These are phyloP conservation scores for Acanthamoeba healyi DNA, from an alignment of 208 protist genomes.

Conservation along the genomic window DNA sequence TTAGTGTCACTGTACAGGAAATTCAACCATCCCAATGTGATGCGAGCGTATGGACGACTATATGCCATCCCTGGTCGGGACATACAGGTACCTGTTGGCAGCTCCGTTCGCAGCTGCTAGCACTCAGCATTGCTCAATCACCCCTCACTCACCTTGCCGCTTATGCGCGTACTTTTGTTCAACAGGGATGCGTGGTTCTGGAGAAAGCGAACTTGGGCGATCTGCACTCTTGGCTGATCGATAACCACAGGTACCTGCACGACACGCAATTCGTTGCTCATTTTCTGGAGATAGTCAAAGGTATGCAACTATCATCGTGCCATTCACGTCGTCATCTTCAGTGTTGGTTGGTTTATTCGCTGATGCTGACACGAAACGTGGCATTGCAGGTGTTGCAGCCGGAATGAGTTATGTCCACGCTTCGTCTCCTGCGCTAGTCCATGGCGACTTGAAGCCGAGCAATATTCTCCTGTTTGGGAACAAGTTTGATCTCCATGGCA, in stretches of 20 bases:
- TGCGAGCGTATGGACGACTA: neutral
- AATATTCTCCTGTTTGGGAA: constrained; percentile 54
- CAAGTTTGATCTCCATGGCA: constrained; percentile 18
- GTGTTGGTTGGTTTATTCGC: no score
- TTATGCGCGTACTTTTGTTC: neutral
- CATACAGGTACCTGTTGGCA: constrained; percentile 33
- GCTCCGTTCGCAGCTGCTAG: no score
- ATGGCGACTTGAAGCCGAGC: constrained; percentile 33
- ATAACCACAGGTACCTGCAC: constrained; percentile 40
- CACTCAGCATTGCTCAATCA: neutral
- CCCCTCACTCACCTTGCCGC: no score
- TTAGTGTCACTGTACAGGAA: neutral
- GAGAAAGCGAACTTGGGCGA: constrained; percentile 50
- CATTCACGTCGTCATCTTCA: no score
- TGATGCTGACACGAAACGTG: no score
- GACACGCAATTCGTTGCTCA: constrained; percentile 2
- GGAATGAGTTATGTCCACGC: constrained; percentile 6
- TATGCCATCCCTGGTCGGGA: constrained; percentile 4
- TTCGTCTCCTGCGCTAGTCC: neutral
- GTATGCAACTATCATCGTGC: neutral
- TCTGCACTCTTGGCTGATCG: constrained; percentile 25
- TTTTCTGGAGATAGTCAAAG: constrained; percentile 57
- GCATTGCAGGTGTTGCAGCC: neutral
- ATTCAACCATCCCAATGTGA: constrained; percentile 25
- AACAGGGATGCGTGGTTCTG: constrained; percentile 36